Evolutionary conservation across 768 basidiomycete genomes (phyloP).

Genomic region (Hebeloma cylindrosporum): DNA sequence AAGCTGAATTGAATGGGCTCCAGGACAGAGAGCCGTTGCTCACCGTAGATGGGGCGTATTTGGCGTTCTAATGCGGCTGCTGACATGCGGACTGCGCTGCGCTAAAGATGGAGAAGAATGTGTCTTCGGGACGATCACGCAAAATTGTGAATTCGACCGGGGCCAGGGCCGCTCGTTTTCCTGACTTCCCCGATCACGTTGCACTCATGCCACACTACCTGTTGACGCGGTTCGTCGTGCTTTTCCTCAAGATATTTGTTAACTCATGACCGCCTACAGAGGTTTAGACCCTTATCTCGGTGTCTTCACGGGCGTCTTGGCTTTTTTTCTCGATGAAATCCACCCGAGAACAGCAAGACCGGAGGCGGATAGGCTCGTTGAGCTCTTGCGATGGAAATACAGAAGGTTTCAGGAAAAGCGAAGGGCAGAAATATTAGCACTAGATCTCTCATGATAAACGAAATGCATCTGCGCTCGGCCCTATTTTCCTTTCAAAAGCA

Average conservation of each 20-base stretch:
- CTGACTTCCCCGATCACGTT: slow-evolving; percentile 14
- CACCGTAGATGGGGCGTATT: slow-evolving; percentile 84
- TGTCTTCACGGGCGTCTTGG: slow-evolving; percentile 73
- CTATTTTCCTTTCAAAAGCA: slow-evolving; percentile 28
- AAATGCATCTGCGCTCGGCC: not conserved
- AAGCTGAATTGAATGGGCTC: not conserved
- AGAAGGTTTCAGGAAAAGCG: slow-evolving; percentile 40
- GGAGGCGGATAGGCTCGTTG: slow-evolving; percentile 51
- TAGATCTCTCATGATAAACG: slow-evolving; percentile 40
- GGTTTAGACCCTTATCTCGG: slow-evolving; percentile 72
- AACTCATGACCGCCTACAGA: slow-evolving; percentile 35
- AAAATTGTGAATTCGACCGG: slow-evolving; percentile 11
- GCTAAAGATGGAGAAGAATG: slow-evolving; percentile 1
- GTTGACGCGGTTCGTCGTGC: slow-evolving; percentile 47
- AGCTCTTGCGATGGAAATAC: slow-evolving; percentile 70
- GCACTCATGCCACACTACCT: slow-evolving; percentile 31
- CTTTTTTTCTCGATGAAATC: slow-evolving; percentile 78
- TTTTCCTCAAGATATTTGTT: slow-evolving; percentile 4
- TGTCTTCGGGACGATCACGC: slow-evolving; percentile 11
- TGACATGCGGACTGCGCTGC: slow-evolving; percentile 30
- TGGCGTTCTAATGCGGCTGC: slow-evolving; percentile 75
- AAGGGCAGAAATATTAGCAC: slow-evolving; percentile 38
- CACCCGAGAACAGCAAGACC: slow-evolving; percentile 72
- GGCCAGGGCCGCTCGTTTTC: slow-evolving; percentile 14
- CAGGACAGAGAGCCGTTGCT: slow-evolving; percentile 20